Percentiles rank a stretch among this genome's conserved stretches.
Evolutionary conservation across 2,329 filamentous ascomycete genomes (phyloP).

Genomic region (Monilinia laxa): DNA sequence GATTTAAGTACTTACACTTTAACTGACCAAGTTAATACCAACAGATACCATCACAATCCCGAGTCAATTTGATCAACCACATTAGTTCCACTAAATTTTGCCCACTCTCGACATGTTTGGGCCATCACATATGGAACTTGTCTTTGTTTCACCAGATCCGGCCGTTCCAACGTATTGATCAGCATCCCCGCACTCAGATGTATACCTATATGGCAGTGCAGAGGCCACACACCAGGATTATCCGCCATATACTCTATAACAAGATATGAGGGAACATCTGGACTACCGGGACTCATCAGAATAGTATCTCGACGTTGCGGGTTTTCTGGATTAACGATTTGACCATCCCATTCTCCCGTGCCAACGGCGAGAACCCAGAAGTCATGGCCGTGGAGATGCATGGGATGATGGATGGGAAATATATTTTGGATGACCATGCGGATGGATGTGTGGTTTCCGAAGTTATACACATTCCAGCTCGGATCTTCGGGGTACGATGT

Average conservation of each 20-base stretch:
- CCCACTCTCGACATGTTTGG: slow-evolving; percentile 54
- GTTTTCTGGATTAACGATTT: slow-evolving; percentile 46
- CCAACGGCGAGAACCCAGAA: no score
- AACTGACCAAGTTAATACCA: no score
- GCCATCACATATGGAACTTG: slow-evolving; percentile 49
- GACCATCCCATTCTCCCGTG: no score
- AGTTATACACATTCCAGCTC: no score
- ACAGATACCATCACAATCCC: slow-evolving; percentile 38
- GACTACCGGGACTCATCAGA: slow-evolving; percentile 39
- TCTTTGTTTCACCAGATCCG: slow-evolving; percentile 43
- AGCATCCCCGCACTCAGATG: slow-evolving; percentile 46
- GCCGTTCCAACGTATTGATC: slow-evolving; percentile 40
- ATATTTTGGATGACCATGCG: no score
- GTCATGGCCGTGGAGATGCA: no score
- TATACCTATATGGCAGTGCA: slow-evolving; percentile 52
- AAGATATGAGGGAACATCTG: slow-evolving; percentile 37
- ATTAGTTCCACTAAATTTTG: slow-evolving; percentile 48
- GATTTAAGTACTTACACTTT: no score
- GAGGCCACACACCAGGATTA: slow-evolving; percentile 54
- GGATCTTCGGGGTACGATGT: no score
- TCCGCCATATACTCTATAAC: slow-evolving; percentile 49
- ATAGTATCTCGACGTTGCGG: slow-evolving; percentile 53
- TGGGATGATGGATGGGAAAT: no score
- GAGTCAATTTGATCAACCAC: slow-evolving; percentile 54
- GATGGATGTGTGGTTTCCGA: no score